Evolutionary conservation across 2,329 filamentous ascomycete species (phyloP), one percentile per base, ranked within the genome.

Genomic region (Colletotrichum musicola): DNA sequence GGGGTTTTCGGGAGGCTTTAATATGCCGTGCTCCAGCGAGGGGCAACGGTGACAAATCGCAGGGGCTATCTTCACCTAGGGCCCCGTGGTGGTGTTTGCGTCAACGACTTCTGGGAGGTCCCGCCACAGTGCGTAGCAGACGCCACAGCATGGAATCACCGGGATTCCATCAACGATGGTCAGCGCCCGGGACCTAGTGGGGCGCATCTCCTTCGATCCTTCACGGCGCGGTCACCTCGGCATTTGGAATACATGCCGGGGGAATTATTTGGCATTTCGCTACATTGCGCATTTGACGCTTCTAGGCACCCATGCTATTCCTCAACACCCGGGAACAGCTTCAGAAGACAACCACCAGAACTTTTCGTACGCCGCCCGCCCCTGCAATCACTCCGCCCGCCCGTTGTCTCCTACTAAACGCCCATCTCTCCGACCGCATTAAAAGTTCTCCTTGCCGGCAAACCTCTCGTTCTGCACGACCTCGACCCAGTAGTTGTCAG

Each of bases 401-500:
- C 22, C 6, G 40, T 55, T 47, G 20, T 47, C 61, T 53, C 38
- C 53, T 46, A 38, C 54, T 14, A 10, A 65, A 68, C 44, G 47
- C 55, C 51, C 30, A 20, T 6, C 18, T 35, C 3, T 55, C 0
- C 7, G 16, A 2, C 13, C 22, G 14, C 75, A 25, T 85, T 80
- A 86, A 67, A 86, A 86, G 75, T 86, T 87, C 42, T 81, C 77
- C 80, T 87, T 82, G 56, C 82, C 84, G 6, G 81, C 86, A 68
- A 92, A 83, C 62, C 83, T 85, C 81, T 93, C 90, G 75, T 97
- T 97, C 83, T 97, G 93, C 58, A 97, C 85, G 75, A 91, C 77
- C 81, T 92, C 90, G 62, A 94, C 87, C 93, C 92, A 97, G 82
- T 97, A 97, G 56, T 88, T 89, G 80, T 97, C 94, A 0, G 95